Conservation (phyloP, 345 rosid genomes). For the Eucalyptus globulus region DNA sequence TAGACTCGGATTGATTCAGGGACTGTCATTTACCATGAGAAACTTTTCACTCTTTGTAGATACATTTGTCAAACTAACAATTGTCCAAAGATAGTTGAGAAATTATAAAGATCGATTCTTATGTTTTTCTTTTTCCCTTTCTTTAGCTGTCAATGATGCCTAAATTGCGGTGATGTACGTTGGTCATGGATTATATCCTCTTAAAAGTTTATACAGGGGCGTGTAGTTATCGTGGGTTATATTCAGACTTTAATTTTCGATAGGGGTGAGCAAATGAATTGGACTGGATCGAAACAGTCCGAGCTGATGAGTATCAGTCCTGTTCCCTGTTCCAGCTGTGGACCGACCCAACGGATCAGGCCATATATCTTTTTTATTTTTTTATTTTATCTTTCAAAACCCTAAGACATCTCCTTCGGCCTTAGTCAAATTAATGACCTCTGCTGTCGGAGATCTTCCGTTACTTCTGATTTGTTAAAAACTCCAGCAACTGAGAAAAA, state of each 20-base stretch:
- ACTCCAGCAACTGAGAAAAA: slow-evolving; percentile 50
- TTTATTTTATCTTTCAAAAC: no score
- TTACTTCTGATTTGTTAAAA: slow-evolving; percentile 41
- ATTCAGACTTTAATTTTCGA: neutral
- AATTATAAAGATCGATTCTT: neutral
- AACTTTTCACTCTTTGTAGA: neutral
- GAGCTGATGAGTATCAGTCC: neutral
- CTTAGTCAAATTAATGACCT: neutral
- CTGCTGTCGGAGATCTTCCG: slow-evolving; percentile 1
- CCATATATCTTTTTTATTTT: neutral
- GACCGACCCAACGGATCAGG: neutral
- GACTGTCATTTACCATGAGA: neutral
- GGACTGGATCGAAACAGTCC: neutral
- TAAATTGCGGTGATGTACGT: neutral
- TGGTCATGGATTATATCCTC: neutral
- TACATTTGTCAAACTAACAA: neutral
- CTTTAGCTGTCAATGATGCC: neutral
- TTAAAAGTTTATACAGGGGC: neutral
- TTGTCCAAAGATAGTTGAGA: neutral
- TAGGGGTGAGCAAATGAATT: neutral
- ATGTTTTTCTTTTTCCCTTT: neutral
- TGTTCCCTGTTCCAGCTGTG: neutral
- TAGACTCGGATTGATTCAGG: neutral
- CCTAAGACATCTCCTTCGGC: neutral
- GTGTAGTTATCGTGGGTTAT: neutral